These are phyloP conservation scores for Dictyophora rubrovolvata DNA, from an alignment of 768 basidiomycete genomes.

Conservation along the genomic window DNA sequence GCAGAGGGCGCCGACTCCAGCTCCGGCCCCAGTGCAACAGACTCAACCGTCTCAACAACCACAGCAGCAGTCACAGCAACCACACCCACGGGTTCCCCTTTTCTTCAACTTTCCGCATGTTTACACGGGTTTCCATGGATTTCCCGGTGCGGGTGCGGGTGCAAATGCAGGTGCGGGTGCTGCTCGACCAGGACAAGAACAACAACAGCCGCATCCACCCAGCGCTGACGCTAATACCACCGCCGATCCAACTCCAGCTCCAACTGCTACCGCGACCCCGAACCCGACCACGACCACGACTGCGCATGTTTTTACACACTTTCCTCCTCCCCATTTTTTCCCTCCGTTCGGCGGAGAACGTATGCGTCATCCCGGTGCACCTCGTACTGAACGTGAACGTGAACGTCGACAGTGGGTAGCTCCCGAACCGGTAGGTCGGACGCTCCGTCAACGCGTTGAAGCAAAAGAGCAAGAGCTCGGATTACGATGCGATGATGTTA, in stretches of 20 bases:
- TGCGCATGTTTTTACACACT: neutral
- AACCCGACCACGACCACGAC: neutral
- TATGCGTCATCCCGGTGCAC: slow-evolving; percentile 12
- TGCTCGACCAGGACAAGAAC: neutral
- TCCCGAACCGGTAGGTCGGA: slow-evolving; percentile 56
- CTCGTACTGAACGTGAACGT: slow-evolving; percentile 19
- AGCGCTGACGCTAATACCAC: neutral
- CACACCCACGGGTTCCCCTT: neutral
- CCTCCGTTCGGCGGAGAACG: slow-evolving; percentile 8
- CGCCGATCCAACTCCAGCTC: slow-evolving; percentile 1
- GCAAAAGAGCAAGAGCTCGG: slow-evolving; percentile 62
- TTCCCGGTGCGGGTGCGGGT: neutral
- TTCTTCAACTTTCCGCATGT: neutral
- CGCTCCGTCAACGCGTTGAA: slow-evolving; percentile 66
- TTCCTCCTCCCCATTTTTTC: slow-evolving; percentile 6
- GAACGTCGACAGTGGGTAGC: slow-evolving; percentile 44
- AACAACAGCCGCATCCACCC: slow-evolving; percentile 11
- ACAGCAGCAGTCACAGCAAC: neutral
- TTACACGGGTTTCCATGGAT: neutral
- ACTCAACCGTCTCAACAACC: neutral
- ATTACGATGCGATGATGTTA: slow-evolving; percentile 59
- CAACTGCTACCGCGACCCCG: neutral
- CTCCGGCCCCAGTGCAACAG: neutral
- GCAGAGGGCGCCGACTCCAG: slow-evolving; percentile 1
- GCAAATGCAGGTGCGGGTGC: neutral